Conservation (phyloP, 306 rosid species). For the Inga laurina region DNA sequence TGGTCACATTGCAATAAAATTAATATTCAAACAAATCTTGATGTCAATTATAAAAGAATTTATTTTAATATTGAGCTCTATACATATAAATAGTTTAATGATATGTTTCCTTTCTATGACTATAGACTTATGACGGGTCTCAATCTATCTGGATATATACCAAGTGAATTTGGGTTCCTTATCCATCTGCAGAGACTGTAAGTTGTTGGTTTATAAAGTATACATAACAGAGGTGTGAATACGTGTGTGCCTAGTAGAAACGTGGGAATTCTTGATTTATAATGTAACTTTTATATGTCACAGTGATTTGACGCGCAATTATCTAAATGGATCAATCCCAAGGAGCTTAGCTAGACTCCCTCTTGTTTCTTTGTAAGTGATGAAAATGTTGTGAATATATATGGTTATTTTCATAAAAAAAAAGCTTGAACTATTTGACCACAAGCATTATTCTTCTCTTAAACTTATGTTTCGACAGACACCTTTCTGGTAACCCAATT, state of each 20-base stretch:
- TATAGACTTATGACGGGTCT: conserved; percentile 55
- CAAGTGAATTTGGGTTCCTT: conserved; percentile 69
- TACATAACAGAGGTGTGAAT: no score
- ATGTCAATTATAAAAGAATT: no score
- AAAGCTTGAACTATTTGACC: no score
- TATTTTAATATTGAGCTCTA: background rate
- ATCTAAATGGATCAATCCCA: conserved; percentile 62
- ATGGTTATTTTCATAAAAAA: background rate
- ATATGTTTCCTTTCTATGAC: background rate
- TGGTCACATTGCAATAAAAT: no score
- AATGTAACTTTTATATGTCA: conserved; percentile 1
- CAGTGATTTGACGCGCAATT: conserved; percentile 74
- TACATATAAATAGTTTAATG: background rate
- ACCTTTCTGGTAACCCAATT: conserved; percentile 50
- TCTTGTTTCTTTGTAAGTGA: conserved; percentile 53
- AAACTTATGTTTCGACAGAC: conserved; percentile 21
- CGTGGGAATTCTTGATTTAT: no score
- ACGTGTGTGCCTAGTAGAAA: no score
- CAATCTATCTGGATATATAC: conserved; percentile 60
- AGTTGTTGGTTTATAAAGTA: conserved; percentile 21
- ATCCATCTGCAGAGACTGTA: conserved; percentile 54
- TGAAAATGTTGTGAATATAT: background rate
- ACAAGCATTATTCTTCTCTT: background rate
- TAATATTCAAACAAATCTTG: no score
- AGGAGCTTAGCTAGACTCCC: conserved; percentile 41